phyloP scores from a whole-genome alignment of 257 asterid genomes.

The Capsicum pubescens region DNA sequence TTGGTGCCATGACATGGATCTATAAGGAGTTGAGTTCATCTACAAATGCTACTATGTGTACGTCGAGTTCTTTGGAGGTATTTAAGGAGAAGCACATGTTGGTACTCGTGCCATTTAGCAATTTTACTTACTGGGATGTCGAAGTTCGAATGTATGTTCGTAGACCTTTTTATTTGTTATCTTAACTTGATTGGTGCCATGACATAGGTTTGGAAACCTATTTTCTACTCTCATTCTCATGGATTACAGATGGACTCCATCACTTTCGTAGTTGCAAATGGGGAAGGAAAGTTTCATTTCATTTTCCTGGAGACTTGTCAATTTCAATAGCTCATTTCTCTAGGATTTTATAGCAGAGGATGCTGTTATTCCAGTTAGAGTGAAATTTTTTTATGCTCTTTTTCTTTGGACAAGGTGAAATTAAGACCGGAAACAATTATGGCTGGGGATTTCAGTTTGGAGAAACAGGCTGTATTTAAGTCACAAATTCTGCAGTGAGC shows the following conservation, averaged over 20 bases:
- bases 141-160: background rate
- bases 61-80: background rate
- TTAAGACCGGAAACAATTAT: background rate
- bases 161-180: constrained; percentile 8
- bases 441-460: background rate
- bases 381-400: background rate
- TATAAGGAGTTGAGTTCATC: background rate
- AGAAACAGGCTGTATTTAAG: too few species aligned
- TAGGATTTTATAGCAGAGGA: background rate
- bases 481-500: background rate
- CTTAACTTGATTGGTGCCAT: constrained; percentile 14
- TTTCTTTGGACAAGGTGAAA: background rate
- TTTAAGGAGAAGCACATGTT: background rate
- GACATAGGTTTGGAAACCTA: background rate
- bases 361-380: background rate
- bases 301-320: background rate
- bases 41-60: background rate
- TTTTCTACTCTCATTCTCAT: background rate
- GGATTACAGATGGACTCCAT: background rate
- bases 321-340: background rate
- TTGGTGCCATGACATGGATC: background rate
- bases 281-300: background rate
- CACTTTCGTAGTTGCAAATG: background rate
- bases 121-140: background rate
- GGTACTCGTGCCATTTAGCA: background rate